Percentiles rank a stretch among this genome's conserved stretches.
Conservation (phyloP, 2,329 filamentous ascomycete genomes). For the Cryphonectria japonica region DNA sequence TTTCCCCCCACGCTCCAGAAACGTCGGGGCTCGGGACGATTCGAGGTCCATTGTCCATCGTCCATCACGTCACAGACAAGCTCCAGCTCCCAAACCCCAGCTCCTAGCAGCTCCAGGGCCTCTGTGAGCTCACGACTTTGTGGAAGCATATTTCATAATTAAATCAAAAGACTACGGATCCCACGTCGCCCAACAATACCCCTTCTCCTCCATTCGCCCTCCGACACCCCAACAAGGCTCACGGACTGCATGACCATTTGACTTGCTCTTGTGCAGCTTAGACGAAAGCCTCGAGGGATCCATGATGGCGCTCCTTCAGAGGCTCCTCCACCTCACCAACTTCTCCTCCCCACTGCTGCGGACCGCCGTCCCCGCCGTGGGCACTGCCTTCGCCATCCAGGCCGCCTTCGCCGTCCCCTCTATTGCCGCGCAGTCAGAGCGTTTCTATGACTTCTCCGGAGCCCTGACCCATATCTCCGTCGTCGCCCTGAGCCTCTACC, state of each 20-base stretch:
- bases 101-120: neutral
- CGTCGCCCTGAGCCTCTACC: constrained; percentile 62
- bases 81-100: constrained; percentile 1
- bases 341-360: constrained; percentile 65
- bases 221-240: too few species aligned
- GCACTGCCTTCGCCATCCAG: constrained; percentile 67
- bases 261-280: neutral
- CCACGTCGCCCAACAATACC: neutral
- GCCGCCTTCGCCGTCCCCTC: constrained; percentile 65
- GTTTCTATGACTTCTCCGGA: constrained; percentile 70
- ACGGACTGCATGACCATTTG: neutral
- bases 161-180: neutral
- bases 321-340: constrained; percentile 62
- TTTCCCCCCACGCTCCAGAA: neutral
- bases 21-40: constrained; percentile 24
- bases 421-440: constrained; percentile 62
- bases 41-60: constrained; percentile 22
- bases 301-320: constrained; percentile 43
- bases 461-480: constrained; percentile 69
- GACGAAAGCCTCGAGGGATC: neutral
- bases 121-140: neutral
- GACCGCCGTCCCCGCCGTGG: constrained; percentile 64
- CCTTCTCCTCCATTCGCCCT: too few species aligned
- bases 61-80: constrained; percentile 24
- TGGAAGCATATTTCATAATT: too few species aligned